Conservation (phyloP, 257 asterid genomes). For the Nemophila menziesii region DNA sequence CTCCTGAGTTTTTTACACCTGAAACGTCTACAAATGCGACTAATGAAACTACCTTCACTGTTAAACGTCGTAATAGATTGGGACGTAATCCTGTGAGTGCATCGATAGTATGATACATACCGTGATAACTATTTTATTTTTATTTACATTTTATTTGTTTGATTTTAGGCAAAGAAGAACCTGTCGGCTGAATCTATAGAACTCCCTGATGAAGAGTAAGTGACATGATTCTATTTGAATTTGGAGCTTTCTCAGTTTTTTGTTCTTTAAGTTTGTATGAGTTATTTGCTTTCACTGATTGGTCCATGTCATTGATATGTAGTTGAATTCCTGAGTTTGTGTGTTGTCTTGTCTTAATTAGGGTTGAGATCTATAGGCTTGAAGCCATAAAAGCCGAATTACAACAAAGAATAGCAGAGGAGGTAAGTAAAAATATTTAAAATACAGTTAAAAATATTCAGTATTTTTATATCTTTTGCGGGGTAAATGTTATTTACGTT, state of each 20-base stretch:
- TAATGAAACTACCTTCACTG: slow-evolving; percentile 31
- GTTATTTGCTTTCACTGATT: not conserved
- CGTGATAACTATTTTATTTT: slow-evolving; percentile 5
- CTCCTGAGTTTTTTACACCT: slow-evolving; percentile 25
- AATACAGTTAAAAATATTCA: not conserved
- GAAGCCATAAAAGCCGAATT: slow-evolving; percentile 48
- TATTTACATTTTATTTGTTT: slow-evolving; percentile 10
- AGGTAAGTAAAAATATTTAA: slow-evolving; percentile 34
- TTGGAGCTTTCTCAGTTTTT: not conserved
- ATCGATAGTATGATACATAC: slow-evolving; percentile 2
- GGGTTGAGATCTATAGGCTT: slow-evolving; percentile 59
- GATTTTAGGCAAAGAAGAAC: slow-evolving; percentile 72
- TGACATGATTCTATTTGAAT: slow-evolving; percentile 8
- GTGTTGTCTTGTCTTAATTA: slow-evolving; percentile 17
- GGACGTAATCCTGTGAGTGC: slow-evolving; percentile 79
- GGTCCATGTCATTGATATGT: not conserved
- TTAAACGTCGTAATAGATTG: slow-evolving; percentile 38
- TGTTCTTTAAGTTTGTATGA: not conserved
- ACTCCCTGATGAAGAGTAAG: slow-evolving; percentile 74
- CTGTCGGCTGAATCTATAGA: slow-evolving; percentile 78
- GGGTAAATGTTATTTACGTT: slow-evolving; percentile 11
- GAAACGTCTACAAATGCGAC: slow-evolving; percentile 23
- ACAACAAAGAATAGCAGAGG: slow-evolving; percentile 42
- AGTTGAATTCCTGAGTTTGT: not conserved
- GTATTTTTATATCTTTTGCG: slow-evolving; percentile 3